Conservation (phyloP, 306 rosid species). For the Vachellia pachyceras region DNA sequence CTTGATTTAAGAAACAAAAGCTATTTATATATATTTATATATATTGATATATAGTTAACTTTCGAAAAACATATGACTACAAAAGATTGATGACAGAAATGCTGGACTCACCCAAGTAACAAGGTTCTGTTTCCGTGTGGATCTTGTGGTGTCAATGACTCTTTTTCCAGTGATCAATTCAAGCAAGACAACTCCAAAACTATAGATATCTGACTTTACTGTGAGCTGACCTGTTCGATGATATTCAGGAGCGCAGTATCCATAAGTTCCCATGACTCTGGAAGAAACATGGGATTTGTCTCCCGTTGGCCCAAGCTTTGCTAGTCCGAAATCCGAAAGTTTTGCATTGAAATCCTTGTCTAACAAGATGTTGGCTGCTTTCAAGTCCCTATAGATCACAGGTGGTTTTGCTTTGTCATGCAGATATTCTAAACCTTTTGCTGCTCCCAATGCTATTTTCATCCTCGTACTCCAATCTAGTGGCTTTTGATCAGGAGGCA, state of each 20-base stretch:
- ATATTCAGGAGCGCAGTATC: conserved; percentile 96
- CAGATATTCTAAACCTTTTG: conserved; percentile 83
- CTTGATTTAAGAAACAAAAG: background rate
- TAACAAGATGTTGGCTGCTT: conserved; percentile 78
- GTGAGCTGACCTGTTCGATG: conserved; percentile 82
- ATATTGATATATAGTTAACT: too few species aligned
- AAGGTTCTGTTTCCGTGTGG: conserved; percentile 71
- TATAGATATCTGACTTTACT: conserved; percentile 80
- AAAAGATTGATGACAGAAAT: background rate
- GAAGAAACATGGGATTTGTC: conserved; percentile 81
- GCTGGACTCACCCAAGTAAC: conserved; percentile 73
- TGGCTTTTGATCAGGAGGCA: conserved; percentile 41
- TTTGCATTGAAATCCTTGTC: conserved; percentile 76
- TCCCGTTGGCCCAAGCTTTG: conserved; percentile 84
- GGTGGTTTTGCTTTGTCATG: conserved; percentile 84
- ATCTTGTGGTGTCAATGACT: conserved; percentile 74
- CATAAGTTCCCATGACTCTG: conserved; percentile 97
- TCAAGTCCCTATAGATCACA: conserved; percentile 89
- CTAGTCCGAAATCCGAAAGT: conserved; percentile 92
- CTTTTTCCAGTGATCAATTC: conserved; percentile 62
- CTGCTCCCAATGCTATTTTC: conserved; percentile 86
- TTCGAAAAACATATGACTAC: background rate
- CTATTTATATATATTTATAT: too few species aligned
- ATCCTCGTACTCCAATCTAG: conserved; percentile 84
- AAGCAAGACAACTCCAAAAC: conserved; percentile 86